Evolutionary conservation across 192 early-diverging fungal species (phyloP).

Genomic region (Funneliformis geosporum): DNA sequence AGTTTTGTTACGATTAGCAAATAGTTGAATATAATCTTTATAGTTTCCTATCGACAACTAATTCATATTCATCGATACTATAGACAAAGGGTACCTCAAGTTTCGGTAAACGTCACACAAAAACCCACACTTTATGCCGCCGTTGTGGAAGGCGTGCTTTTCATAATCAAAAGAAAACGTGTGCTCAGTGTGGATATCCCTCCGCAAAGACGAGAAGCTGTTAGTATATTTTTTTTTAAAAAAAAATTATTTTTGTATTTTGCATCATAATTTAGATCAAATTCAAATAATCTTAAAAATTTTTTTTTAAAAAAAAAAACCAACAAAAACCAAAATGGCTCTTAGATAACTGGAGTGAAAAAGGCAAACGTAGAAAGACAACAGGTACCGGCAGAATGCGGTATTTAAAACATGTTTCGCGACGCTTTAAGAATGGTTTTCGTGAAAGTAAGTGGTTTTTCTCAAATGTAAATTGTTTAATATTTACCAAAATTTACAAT

Average conservation of each 20-base stretch:
- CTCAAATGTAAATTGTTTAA: background rate
- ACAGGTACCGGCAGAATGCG: conserved; percentile 99
- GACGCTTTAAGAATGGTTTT: conserved; percentile 99
- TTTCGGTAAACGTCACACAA: conserved; percentile 99
- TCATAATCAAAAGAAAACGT: conserved; percentile 99
- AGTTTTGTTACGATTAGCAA: too few relatives aligned
- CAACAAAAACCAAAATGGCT: too few relatives aligned
- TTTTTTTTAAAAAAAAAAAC: conserved; percentile 18
- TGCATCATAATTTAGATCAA: background rate
- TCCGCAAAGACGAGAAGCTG: conserved; percentile 96
- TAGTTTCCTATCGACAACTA: too few relatives aligned
- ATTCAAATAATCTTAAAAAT: background rate
- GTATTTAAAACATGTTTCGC: conserved; percentile 89
- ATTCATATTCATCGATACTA: background rate
- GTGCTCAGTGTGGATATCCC: conserved; percentile 98
- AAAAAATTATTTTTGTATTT: conserved; percentile 11
- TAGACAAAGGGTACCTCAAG: conserved; percentile 52
- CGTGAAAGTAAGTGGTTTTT: conserved; percentile 62
- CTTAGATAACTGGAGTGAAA: conserved; percentile 91
- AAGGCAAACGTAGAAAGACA: conserved; percentile 98
- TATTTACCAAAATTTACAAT: too few relatives aligned
- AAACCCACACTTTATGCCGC: conserved; percentile 98
- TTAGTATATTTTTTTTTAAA: conserved; percentile 44
- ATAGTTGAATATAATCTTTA: too few relatives aligned
- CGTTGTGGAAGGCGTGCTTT: conserved; percentile 96